Evolutionary conservation across 176 grass and related monocot genomes (phyloP), one percentile per base, ranked within the genome.

Genomic region (Zoysia japonica): DNA sequence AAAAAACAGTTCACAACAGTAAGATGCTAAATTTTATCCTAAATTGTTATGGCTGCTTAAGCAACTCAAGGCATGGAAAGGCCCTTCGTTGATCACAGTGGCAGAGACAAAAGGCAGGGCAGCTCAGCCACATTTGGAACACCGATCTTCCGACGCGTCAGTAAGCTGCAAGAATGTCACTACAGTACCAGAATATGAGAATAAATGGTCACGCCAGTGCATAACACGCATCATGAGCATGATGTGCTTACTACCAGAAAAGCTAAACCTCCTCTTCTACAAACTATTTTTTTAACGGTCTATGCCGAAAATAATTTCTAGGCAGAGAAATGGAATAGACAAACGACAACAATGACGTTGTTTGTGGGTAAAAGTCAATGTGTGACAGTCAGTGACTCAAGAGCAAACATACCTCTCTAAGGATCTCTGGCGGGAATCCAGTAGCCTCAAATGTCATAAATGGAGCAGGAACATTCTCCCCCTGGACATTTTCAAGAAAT

Each of bases 371-470:
- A 60, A 52, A 78, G 60, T 61, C 66, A 61, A 65, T 47, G 14
- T 44, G 51, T 57, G 17, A 19, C 17, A 63, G 59, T 28, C 28
- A 0, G 28, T 28, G 28, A 52, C 35, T 69, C 11, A 84, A 86
- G 62, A 81, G 50, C 54, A 86, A 84, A 80, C 71, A 73, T 95
- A 99, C 96, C 96, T 99, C 96, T 71, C 87, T 87, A 47, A 99
- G 68, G 65, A 99, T 95, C 83, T 99, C 96, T 70, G 96, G 96
- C 62, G 96, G 96, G 68, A 99, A 93, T 65, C 89, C 96, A 68
- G 95, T 91, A 36, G 92, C 46, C 67, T 99, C 96, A 80, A 99
- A 99, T 83, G 96, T 99, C 96, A 99, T 99, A 88, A 99, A 99
- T 10, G 96, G 96, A 80, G 92, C 77, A 71, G 96, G 96, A 80